Conservation (phyloP, 495 filamentous ascomycete genomes). For the Neurospora sp. region DNA sequence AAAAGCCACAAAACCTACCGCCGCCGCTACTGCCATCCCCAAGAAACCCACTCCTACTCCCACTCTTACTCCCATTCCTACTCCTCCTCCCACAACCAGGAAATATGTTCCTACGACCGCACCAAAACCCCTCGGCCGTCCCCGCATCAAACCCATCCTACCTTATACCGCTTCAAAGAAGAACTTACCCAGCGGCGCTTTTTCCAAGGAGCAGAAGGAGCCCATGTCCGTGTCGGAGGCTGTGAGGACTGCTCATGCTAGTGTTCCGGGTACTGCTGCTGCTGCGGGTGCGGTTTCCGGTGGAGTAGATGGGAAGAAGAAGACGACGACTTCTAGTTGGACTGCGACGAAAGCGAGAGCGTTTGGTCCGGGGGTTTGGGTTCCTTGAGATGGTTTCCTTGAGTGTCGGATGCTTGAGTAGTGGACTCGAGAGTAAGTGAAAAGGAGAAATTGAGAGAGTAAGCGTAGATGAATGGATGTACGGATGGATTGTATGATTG, state of each 20-base stretch:
- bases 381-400: no score
- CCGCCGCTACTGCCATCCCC: not conserved
- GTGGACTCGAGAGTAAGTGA: no score
- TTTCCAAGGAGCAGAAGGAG: not conserved
- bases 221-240: not conserved
- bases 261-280: not conserved
- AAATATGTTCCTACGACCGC: not conserved
- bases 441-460: no score
- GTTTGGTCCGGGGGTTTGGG: no score
- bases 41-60: not conserved
- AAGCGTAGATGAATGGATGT: no score
- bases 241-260: not conserved
- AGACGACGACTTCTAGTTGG: not conserved
- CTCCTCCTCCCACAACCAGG: not conserved
- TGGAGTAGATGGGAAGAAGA: not conserved
- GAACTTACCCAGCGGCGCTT: not conserved
- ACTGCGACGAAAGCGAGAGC: not conserved
- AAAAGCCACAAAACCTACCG: not conserved
- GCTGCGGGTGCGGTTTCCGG: not conserved
- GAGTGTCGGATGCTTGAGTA: no score
- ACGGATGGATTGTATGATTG: no score
- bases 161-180: not conserved
- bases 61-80: not conserved
- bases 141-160: not conserved
- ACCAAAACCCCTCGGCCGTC: not conserved